Evolutionary conservation across 2,329 filamentous ascomycete genomes (phyloP).

Genomic region (Sporothrix protearum): DNA sequence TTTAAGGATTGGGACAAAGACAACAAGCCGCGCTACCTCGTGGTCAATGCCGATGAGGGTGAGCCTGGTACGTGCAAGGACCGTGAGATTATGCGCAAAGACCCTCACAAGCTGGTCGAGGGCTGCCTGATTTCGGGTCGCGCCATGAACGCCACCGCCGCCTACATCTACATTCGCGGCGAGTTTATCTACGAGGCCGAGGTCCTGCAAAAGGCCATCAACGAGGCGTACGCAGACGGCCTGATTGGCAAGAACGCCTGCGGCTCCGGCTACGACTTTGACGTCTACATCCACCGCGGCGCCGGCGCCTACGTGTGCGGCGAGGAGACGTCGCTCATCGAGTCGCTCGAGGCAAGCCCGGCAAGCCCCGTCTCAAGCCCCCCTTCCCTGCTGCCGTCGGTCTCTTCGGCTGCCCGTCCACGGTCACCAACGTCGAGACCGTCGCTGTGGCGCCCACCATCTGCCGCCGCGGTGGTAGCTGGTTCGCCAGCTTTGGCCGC

Average conservation of each 20-base stretch:
- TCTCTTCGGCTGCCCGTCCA: constrained; percentile 96
- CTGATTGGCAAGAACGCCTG: constrained; percentile 98
- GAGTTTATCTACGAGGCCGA: constrained; percentile 97
- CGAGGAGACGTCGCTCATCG: constrained; percentile 96
- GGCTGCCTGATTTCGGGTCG: constrained; percentile 93
- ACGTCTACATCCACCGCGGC: constrained; percentile 93
- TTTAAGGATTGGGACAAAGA: constrained; percentile 99
- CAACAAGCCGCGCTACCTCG: constrained; percentile 88
- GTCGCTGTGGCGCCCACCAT: constrained; percentile 94
- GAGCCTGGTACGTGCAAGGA: constrained; percentile 99
- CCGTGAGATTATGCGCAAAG: constrained; percentile 99
- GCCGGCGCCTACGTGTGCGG: constrained; percentile 97
- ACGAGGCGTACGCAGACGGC: constrained; percentile 93
- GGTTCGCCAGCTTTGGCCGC: constrained; percentile 92
- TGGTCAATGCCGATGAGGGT: constrained; percentile 98
- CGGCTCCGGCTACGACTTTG: constrained; percentile 94
- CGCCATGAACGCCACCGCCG: constrained; percentile 97
- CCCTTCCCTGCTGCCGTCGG: constrained; percentile 97
- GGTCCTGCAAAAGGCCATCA: constrained; percentile 89
- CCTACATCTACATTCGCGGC: constrained; percentile 99
- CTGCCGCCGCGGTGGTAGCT: constrained; percentile 82
- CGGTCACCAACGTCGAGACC: constrained; percentile 97
- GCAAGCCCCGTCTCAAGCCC: constrained; percentile 97
- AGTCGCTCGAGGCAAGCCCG: constrained; percentile 96
- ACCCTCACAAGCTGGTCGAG: constrained; percentile 97